A percentile compares a stretch with the other conserved stretches of the same genome.
Evolutionary conservation across 441 rosid genomes (phyloP).

Genomic region (Gossypium schwendimanii): DNA sequence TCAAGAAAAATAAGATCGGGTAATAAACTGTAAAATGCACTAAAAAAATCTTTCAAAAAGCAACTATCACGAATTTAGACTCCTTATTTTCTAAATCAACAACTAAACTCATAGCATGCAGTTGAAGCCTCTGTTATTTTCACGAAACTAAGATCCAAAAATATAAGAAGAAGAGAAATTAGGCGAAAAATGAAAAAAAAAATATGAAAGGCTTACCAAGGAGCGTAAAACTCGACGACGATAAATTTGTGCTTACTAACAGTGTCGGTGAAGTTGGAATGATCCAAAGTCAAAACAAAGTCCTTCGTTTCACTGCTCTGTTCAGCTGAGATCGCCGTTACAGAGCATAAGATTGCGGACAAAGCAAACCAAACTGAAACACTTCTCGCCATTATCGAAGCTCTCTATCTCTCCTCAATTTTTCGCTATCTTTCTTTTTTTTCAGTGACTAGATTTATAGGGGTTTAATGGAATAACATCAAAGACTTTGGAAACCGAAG

Average conservation of each 20-base stretch:
- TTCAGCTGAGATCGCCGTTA: constrained; percentile 29
- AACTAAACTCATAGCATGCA: neutral
- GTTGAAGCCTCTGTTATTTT: neutral
- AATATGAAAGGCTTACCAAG: constrained; percentile 47
- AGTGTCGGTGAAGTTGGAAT: constrained; percentile 71
- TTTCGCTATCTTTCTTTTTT: too few relatives aligned
- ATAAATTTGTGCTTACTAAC: constrained; percentile 70
- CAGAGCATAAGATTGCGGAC: constrained; percentile 23
- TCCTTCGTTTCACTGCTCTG: constrained; percentile 45
- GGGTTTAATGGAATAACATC: neutral
- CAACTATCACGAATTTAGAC: neutral
- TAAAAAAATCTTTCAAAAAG: neutral
- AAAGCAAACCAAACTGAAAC: constrained; percentile 31
- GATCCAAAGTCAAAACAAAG: constrained; percentile 74
- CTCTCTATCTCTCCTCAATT: neutral
- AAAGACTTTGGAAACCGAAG: neutral
- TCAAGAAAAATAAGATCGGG: neutral
- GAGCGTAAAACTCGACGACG: constrained; percentile 95
- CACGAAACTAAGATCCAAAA: constrained; percentile 20
- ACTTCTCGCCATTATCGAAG: constrained; percentile 29
- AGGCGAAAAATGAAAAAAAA: neutral
- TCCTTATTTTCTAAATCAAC: neutral
- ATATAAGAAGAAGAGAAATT: neutral
- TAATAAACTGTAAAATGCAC: neutral
- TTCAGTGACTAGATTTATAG: neutral